Percentiles rank a stretch among this genome's conserved stretches.
phyloP scores from a whole-genome alignment of 2,329 filamentous ascomycete species.

The Cephalotrichum gorgonifer region DNA sequence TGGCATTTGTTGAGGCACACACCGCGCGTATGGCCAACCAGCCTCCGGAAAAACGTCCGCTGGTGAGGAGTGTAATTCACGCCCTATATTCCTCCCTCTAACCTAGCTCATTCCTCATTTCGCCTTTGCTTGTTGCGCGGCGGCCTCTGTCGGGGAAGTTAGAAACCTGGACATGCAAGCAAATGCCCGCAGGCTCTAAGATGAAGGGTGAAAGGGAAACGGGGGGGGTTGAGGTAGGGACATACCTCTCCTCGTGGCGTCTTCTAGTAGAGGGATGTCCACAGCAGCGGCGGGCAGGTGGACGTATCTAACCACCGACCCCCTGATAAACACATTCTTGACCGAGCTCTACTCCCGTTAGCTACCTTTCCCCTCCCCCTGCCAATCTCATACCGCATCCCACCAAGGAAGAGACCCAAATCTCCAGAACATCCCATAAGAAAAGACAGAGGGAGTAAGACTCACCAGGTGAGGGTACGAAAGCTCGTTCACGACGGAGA shows the following conservation, averaged over 20 bases:
- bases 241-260: constrained; percentile 75
- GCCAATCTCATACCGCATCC: not conserved
- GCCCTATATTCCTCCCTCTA: not conserved
- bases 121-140: constrained; percentile 46
- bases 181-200: too few relatives aligned
- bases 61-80: too few relatives aligned
- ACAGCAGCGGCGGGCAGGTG: constrained; percentile 75
- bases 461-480: constrained; percentile 86
- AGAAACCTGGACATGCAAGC: not conserved
- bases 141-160: constrained; percentile 33
- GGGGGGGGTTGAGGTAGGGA: too few relatives aligned
- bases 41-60: too few relatives aligned
- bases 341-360: constrained; percentile 52
- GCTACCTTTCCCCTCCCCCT: not conserved
- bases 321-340: constrained; percentile 92
- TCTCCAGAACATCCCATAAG: not conserved
- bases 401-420: not conserved
- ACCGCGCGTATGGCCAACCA: too few relatives aligned
- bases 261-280: constrained; percentile 78
- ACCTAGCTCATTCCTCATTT: constrained; percentile 24
- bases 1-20: too few relatives aligned
- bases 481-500: constrained; percentile 82
- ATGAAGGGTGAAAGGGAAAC: not conserved
- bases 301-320: constrained; percentile 86
- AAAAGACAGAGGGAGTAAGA: constrained; percentile 4